Base-by-base conservation (phyloP, 2,329 filamentous ascomycete genomes). In the Basipetospora sp. region DNA sequence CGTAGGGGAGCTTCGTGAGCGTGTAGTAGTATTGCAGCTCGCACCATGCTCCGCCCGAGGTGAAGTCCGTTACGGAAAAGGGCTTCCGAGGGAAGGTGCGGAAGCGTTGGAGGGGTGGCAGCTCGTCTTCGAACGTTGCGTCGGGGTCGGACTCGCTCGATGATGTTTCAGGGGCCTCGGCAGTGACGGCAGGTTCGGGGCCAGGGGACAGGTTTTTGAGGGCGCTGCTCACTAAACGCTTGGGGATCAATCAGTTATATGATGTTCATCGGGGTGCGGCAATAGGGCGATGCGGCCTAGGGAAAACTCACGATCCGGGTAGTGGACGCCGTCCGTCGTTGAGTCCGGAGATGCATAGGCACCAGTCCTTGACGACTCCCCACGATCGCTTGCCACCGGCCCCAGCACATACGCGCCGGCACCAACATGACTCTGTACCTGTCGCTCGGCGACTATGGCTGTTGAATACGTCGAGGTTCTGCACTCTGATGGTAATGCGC, bases 11-110 rank as follows among this genome's bases (percentile, higher is more conserved):
- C 39, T 74, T 77, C 3, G 77, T 82, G 39, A 98, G 67, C 0
- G 76, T 83, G 58, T 92, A 94, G 65, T 77, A 86, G 50, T 94
- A 92, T 54, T 96, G 87, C 42, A 96, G 57, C 57, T 98, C 88
- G 55, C 90, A 98, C 90, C 90, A 98, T 6, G 87, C 79, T 2
- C 87, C 87, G 3, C 83, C 83, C 1, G 84, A 80, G 1, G 87
- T 75, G 17, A 96, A 61, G 55, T 98, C 90, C 3, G 83, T 86
- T 1, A 96, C 90, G 0, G 82, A 85, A 6, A 96, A 67, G 0
- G 82, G 75, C 52, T 84, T 88, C 50, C 69, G 78, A 0, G 84
- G 84, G 40, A 71, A 77, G 1, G 74, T 75, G 27, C 87, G 78
- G 49, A 93, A 94, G 25, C 80, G 74, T 44, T 85, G 69, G 2